Base-by-base conservation (phyloP, 1,284 basidiomycete species). In the Cutaneotrichosporon cyanovorans region DNA sequence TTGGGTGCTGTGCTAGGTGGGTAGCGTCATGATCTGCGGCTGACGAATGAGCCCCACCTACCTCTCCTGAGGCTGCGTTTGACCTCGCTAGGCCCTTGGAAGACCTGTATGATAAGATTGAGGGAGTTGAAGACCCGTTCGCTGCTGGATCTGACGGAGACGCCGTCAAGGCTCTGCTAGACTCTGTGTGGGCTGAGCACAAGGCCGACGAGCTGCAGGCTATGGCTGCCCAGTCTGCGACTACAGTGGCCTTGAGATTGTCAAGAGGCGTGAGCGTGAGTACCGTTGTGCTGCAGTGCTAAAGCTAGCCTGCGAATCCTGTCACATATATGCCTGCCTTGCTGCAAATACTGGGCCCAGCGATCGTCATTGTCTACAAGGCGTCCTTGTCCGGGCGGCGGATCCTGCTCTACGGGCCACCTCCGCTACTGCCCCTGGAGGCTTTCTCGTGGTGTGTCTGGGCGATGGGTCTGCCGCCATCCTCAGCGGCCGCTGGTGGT, bases 401-500 rank as follows among this genome's bases (percentile, higher is more conserved):
- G 6, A 59, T 69, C 2, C 53, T 69, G 2, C 50, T 69, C n/a
- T 66, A 68, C 48, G 60, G 62, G 3, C 52, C 59, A 5, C 67
- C 67, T 8, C 67, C 67, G 2, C 48, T 69, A 1, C 48, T 63
- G 3, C 60, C 67, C 6, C 54, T 66, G 15, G 52, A 48, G 7
- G 65, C 65, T 7, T 65, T 65, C 32, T 62, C 61, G 12, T 69
- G 61, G 60, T 65, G 62, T 37, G 57, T 68, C 19, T 60, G 59
- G 50, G 61, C 67, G 0, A 62, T 63, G 55, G 61, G 59, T 0
- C 48, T 66, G 8, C 50, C 63, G n/a, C 63, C 66, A 15, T 37
- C 51, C 1, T 30, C 40, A 0, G 45, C 55, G n/a, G 39, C 44
- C 10, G 43, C 51, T 5, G 40, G 36, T 0, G 58, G 57, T 16